Evolutionary conservation across 331 rosid species (phyloP).

Genomic region (Acacia pycnantha): DNA sequence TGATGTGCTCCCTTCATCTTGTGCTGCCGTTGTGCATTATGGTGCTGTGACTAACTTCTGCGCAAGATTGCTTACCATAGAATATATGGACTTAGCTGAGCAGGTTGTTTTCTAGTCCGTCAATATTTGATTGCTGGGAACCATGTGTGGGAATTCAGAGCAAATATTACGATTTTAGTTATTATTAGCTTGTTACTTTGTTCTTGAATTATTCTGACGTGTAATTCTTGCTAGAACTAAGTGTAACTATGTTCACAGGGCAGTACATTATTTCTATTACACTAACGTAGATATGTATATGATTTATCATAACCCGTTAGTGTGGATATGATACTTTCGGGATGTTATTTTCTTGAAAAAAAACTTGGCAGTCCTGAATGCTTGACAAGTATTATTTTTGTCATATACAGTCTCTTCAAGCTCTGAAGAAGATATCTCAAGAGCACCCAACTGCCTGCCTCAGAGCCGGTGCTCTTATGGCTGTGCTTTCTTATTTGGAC

Average conservation of each 20-base stretch:
- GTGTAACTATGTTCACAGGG: background rate
- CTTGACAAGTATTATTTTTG: conserved; percentile 35
- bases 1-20: conserved; percentile 93
- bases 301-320: background rate
- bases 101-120: conserved; percentile 59
- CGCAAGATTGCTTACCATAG: conserved; percentile 92
- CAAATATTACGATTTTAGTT: background rate
- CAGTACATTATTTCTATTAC: background rate
- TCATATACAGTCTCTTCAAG: conserved; percentile 91
- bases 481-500: conserved; percentile 93
- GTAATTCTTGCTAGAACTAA: background rate
- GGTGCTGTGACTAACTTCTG: conserved; percentile 96
- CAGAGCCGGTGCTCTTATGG: conserved; percentile 99
- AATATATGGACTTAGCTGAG: conserved; percentile 98
- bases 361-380: conserved; percentile 8
- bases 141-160: background rate
- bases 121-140: background rate
- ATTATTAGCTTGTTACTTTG: background rate
- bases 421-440: conserved; percentile 94
- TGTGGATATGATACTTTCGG: background rate
- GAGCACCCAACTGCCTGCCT: conserved; percentile 99
- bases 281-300: background rate
- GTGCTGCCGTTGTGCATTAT: conserved; percentile 97
- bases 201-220: background rate
- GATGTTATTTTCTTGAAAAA: background rate